Base-by-base conservation (phyloP, 257 asterid genomes). In the Oldenlandia corymbosa region DNA sequence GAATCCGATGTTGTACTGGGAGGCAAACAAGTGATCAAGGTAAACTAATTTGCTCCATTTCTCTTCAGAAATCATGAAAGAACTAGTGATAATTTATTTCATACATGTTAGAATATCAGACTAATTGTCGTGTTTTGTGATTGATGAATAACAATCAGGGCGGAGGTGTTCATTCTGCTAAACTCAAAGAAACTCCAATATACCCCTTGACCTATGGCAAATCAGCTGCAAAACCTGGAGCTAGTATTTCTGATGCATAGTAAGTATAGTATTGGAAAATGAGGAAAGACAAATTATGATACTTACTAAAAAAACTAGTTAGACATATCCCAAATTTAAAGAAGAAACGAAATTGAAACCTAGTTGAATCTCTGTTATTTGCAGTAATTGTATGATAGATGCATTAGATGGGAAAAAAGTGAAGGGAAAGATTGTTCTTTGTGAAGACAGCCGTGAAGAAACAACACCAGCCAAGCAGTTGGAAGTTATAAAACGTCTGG, bases 81-180 rank as follows among this genome's bases (percentile, higher is more conserved):
- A n/a, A n/a, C n/a, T n/a, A n/a, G n/a, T n/a, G n/a, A n/a, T n/a
- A n/a, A n/a, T n/a, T n/a, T n/a, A n/a, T n/a, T n/a, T n/a, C n/a
- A n/a, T n/a, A n/a, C n/a, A n/a, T n/a, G n/a, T n/a, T n/a, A n/a
- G n/a, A n/a, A n/a, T n/a, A n/a, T n/a, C n/a, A n/a, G n/a, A n/a
- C n/a, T n/a, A n/a, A n/a, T n/a, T n/a, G n/a, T n/a, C n/a, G n/a
- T n/a, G n/a, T n/a, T n/a, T n/a, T n/a, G n/a, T n/a, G n/a, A n/a
- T n/a, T n/a, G n/a, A n/a, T n/a, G n/a, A n/a, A n/a, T n/a, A n/a
- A n/a, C 48, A 64, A 21, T 7, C 67, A 86, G 96, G 97, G 96
- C 5, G 95, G 89, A 68, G 96, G 89, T 23, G 81, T 90, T 62
- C 78, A 81, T 71, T 79, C 85, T 23, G 77, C 83, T 0, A 56